phyloP scores from a whole-genome alignment of 345 rosid genomes.

The Euphorbia pulcherrima region DNA sequence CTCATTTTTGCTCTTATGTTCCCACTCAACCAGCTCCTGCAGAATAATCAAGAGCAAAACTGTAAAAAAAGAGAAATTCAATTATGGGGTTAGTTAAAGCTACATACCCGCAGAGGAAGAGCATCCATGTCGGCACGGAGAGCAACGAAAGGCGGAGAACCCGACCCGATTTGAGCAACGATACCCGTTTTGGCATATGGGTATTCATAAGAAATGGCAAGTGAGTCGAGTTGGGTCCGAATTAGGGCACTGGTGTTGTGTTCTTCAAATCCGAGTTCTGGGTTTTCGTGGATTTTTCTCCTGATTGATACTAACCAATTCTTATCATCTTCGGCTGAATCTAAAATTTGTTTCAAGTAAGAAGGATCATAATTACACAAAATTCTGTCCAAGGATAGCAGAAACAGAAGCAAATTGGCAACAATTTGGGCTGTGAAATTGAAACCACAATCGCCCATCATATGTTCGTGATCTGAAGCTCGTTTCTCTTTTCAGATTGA shows the following conservation, averaged over 20 bases:
- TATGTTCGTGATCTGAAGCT: neutral
- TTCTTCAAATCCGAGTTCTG: constrained; percentile 70
- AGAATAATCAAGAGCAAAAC: neutral
- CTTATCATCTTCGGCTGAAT: constrained; percentile 41
- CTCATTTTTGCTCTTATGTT: constrained; percentile 69
- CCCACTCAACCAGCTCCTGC: constrained; percentile 84
- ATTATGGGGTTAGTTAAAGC: neutral
- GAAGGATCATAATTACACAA: constrained; percentile 14
- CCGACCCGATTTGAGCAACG: constrained; percentile 68
- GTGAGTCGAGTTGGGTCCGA: constrained; percentile 54
- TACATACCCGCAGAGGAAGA: constrained; percentile 53
- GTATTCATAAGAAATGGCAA: constrained; percentile 52
- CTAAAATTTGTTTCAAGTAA: constrained; percentile 32
- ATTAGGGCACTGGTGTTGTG: constrained; percentile 70
- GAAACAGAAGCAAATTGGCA: constrained; percentile 12
- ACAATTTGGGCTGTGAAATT: neutral
- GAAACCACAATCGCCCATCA: neutral
- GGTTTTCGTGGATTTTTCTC: constrained; percentile 77
- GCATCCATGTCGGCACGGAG: constrained; percentile 91
- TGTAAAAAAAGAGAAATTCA: neutral
- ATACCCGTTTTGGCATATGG: constrained; percentile 71
- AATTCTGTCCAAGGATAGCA: constrained; percentile 2
- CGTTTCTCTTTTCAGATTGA: neutral
- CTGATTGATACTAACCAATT: constrained; percentile 61
- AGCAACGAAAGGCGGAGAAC: constrained; percentile 66